A percentile compares a stretch with the other conserved stretches of the same genome.
These are phyloP conservation scores for Amylocarpus encephaloides DNA, from an alignment of 2,329 filamentous ascomycete species.

Conservation along the genomic window DNA sequence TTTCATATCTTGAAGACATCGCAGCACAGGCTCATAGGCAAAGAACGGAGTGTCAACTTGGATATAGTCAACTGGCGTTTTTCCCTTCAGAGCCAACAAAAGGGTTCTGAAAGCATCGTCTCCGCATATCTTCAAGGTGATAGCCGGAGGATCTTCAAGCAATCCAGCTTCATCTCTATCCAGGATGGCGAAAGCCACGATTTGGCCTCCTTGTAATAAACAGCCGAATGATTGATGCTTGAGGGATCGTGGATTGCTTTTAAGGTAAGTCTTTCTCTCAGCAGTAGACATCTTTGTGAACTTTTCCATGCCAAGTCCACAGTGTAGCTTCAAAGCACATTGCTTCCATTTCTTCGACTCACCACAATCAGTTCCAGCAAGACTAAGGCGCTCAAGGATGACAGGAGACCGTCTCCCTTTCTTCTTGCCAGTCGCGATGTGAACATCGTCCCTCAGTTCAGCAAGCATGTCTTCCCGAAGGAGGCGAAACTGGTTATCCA, in stretches of 20 bases:
- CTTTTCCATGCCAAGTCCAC: slow-evolving; percentile 41
- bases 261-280: slow-evolving; percentile 42
- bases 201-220: no score
- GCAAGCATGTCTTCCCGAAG: slow-evolving; percentile 65
- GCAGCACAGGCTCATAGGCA: slow-evolving; percentile 59
- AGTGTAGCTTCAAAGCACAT: slow-evolving; percentile 33
- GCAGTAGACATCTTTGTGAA: slow-evolving; percentile 30
- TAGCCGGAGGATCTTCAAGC: no score
- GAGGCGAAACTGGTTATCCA: slow-evolving; percentile 68
- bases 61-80: background rate
- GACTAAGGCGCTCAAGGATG: slow-evolving; percentile 36
- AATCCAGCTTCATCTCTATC: no score
- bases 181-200: no score
- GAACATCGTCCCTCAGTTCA: slow-evolving; percentile 56
- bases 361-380: slow-evolving; percentile 34
- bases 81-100: background rate
- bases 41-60: slow-evolving; percentile 42
- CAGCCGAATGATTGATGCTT: slow-evolving; percentile 57
- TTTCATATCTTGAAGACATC: slow-evolving; percentile 46
- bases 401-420: slow-evolving; percentile 36
- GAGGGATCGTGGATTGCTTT: slow-evolving; percentile 43
- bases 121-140: no score
- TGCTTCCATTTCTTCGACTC: no score
- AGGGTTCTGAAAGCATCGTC: background rate
- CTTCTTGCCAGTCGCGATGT: slow-evolving; percentile 43